Conservation (phyloP, 2,329 filamentous ascomycete species). For the Phyllosticta ampelicida region DNA sequence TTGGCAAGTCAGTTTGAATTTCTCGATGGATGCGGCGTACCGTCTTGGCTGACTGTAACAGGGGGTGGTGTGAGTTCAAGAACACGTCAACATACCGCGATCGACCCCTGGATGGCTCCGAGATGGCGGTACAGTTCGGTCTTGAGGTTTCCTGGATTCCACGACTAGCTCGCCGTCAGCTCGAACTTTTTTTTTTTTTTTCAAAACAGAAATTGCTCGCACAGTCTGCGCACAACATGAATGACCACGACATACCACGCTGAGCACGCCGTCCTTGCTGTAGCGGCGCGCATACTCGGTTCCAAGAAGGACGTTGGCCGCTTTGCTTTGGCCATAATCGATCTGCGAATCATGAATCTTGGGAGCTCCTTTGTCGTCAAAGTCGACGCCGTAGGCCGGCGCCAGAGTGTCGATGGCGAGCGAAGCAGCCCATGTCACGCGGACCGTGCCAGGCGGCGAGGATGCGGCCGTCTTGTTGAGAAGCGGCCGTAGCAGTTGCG, state of each 20-base stretch:
- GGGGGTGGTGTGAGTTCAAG: background rate
- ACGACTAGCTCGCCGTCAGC: background rate
- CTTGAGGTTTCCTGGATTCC: constrained; percentile 34
- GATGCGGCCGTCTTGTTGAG: constrained; percentile 22
- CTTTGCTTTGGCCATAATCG: constrained; percentile 20
- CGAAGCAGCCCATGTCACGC: constrained; percentile 26
- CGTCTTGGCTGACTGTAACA: background rate
- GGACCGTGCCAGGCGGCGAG: constrained; percentile 18
- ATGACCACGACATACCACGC: constrained; percentile 1
- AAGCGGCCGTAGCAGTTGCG: constrained; percentile 27
- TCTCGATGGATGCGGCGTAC: background rate
- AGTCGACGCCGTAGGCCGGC: constrained; percentile 11
- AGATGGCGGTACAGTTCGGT: constrained; percentile 27
- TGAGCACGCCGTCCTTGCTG: constrained; percentile 15
- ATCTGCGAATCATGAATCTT: background rate
- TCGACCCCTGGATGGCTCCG: background rate
- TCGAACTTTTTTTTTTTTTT: too few species aligned
- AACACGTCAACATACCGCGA: constrained; percentile 1
- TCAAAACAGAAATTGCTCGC: too few species aligned
- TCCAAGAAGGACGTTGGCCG: constrained; percentile 19
- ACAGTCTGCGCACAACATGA: too few species aligned
- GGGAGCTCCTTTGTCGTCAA: constrained; percentile 6
- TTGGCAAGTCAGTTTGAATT: background rate
- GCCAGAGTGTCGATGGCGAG: constrained; percentile 12
- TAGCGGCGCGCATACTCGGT: constrained; percentile 15